Evolutionary conservation across 345 rosid genomes (phyloP).

Genomic region (Citrus maxima): DNA sequence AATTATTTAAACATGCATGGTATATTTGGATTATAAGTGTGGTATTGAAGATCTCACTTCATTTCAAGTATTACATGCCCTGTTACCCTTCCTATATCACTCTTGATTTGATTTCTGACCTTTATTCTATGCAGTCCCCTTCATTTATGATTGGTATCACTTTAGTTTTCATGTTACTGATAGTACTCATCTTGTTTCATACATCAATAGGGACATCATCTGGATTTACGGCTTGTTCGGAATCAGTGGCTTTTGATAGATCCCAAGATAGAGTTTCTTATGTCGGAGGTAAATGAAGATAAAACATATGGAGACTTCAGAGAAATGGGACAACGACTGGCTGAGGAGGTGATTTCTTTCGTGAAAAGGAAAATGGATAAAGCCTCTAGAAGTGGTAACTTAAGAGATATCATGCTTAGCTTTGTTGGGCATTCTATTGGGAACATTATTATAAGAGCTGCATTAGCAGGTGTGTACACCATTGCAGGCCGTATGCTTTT

Average conservation of each 20-base stretch:
- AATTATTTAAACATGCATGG: neutral
- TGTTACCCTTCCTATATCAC: neutral
- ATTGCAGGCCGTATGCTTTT: neutral
- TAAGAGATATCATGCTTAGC: conserved; percentile 78
- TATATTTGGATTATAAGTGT: neutral
- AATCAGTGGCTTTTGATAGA: conserved; percentile 98
- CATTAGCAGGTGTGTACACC: conserved; percentile 62
- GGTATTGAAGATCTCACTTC: neutral
- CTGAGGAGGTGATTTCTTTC: conserved; percentile 80
- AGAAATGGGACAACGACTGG: conserved; percentile 95
- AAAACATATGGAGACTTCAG: conserved; percentile 90
- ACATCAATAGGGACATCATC: conserved; percentile 77
- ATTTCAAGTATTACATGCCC: neutral
- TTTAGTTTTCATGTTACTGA: neutral
- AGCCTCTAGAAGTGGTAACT: conserved; percentile 58
- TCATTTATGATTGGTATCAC: neutral
- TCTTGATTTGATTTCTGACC: neutral
- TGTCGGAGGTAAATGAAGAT: conserved; percentile 93
- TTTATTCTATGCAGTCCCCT: neutral
- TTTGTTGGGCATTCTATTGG: conserved; percentile 99
- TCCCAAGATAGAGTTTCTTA: conserved; percentile 82
- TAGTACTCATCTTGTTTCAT: neutral
- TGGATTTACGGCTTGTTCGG: conserved; percentile 87
- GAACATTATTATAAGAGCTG: conserved; percentile 82
- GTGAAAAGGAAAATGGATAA: conserved; percentile 70